A percentile compares a stretch with the other conserved stretches of the same genome.
Evolutionary conservation across 2,329 filamentous ascomycete species (phyloP).

Genomic region (Truncatella angustata): DNA sequence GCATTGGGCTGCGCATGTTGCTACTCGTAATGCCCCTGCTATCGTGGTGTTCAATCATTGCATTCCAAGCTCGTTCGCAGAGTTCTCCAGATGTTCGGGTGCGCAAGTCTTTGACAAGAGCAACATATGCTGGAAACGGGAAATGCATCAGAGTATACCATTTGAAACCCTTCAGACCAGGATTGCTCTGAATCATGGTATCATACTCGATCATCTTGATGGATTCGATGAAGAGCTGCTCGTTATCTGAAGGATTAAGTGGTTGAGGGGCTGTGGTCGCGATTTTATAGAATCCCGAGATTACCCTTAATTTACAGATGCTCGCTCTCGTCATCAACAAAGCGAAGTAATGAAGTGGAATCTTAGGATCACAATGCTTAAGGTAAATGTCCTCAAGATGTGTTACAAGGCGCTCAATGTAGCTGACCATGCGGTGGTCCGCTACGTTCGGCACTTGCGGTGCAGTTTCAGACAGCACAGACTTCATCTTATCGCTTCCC

Average conservation of each 20-base stretch:
- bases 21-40: slow-evolving; percentile 47
- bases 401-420: slow-evolving; percentile 51
- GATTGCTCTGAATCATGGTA: slow-evolving; percentile 51
- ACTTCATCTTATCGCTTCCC: slow-evolving; percentile 42
- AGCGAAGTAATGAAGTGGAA: slow-evolving; percentile 59
- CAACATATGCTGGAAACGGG: slow-evolving; percentile 61
- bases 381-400: slow-evolving; percentile 58
- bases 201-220: slow-evolving; percentile 60
- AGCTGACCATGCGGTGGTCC: slow-evolving; percentile 46
- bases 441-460: slow-evolving; percentile 47
- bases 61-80: slow-evolving; percentile 58
- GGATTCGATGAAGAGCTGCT: slow-evolving; percentile 52
- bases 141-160: slow-evolving; percentile 62
- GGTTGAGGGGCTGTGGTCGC: slow-evolving; percentile 35
- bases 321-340: slow-evolving; percentile 55
- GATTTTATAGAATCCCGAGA: slow-evolving; percentile 51
- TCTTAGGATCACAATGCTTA: slow-evolving; percentile 54
- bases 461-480: slow-evolving; percentile 26
- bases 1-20: slow-evolving; percentile 53
- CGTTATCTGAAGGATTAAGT: slow-evolving; percentile 46
- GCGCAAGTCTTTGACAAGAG: slow-evolving; percentile 55
- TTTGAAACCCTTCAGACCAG: slow-evolving; percentile 49
- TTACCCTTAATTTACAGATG: slow-evolving; percentile 56
- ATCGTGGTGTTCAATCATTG: slow-evolving; percentile 54
- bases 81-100: slow-evolving; percentile 50